Percentiles rank a stretch among this genome's conserved stretches.
Evolutionary conservation across 176 grass and related monocot species (phyloP).

Genomic region (Triticum dicoccoides): DNA sequence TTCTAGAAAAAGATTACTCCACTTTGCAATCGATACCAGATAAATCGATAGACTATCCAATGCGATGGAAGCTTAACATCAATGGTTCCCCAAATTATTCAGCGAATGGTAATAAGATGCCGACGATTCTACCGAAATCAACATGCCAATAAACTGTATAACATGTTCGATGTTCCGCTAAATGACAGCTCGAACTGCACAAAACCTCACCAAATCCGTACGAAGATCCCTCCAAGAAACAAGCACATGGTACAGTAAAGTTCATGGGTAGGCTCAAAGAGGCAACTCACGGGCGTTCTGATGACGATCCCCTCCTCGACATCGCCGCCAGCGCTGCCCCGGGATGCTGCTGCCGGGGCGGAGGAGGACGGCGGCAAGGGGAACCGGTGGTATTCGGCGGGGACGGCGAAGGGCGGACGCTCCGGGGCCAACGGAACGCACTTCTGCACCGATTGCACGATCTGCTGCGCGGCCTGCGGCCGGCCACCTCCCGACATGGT

Average conservation of each 20-base stretch:
- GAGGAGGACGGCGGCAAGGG: not conserved
- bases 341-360: not conserved
- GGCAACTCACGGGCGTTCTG: constrained; percentile 64
- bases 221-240: not conserved
- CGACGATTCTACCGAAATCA: not conserved
- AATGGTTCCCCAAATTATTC: constrained; percentile 11
- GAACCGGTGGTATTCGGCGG: constrained; percentile 58
- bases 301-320: constrained; percentile 56
- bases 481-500: constrained; percentile 59
- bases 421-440: constrained; percentile 1
- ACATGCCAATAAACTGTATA: not conserved
- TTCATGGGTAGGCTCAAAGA: not conserved
- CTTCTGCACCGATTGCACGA: constrained; percentile 54
- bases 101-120: not conserved
- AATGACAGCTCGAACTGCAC: constrained; percentile 4
- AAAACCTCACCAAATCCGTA: constrained; percentile 21
- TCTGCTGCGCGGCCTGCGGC: constrained; percentile 36
- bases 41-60: not conserved
- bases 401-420: constrained; percentile 30
- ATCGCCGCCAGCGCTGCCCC: constrained; percentile 15
- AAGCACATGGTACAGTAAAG: constrained; percentile 5
- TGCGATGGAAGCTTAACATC: not conserved
- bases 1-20: not conserved
- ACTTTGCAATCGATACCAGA: not conserved
- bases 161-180: constrained; percentile 2